phyloP scores from a whole-genome alignment of 805 yeast genomes.

The Lachancea dasiensis region DNA sequence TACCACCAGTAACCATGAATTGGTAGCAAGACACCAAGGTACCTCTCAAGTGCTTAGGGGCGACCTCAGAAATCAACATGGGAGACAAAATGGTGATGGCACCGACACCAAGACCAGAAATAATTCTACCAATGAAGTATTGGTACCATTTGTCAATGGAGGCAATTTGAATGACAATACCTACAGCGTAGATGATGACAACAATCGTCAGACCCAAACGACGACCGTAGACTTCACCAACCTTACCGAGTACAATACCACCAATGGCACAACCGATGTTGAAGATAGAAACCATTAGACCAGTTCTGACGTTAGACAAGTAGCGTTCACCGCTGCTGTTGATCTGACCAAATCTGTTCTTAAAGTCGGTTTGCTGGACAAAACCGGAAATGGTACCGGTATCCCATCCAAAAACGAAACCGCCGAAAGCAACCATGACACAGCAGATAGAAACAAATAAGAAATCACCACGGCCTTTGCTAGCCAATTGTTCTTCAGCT shows the following conservation, averaged over 20 bases:
- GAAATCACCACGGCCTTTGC: conserved; percentile 18
- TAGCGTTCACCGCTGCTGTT: conserved; percentile 39
- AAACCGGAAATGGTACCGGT: conserved; percentile 76
- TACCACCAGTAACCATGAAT: conserved; percentile 65
- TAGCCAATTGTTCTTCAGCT: conserved; percentile 16
- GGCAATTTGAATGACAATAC: conserved; percentile 62
- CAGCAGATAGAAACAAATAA: conserved; percentile 20
- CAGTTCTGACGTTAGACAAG: conserved; percentile 48
- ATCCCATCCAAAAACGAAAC: conserved; percentile 70
- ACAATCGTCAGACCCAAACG: conserved; percentile 53
- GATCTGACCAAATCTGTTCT: conserved; percentile 47
- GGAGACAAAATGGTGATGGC: conserved; percentile 71
- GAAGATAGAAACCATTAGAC: conserved; percentile 53
- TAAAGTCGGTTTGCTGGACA: conserved; percentile 51
- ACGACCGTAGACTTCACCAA: conserved; percentile 60
- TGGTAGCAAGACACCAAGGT: conserved; percentile 65
- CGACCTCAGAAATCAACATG: conserved; percentile 48
- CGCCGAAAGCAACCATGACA: conserved; percentile 28
- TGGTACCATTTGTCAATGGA: conserved; percentile 54
- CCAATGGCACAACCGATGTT: conserved; percentile 73
- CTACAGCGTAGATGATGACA: conserved; percentile 58
- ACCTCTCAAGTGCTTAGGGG: conserved; percentile 50
- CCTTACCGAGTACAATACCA: conserved; percentile 50
- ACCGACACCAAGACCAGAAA: conserved; percentile 76
- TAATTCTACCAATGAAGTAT: conserved; percentile 57